Conservation (phyloP, 2,329 filamentous ascomycete species). For the Aspergillus sp. region DNA sequence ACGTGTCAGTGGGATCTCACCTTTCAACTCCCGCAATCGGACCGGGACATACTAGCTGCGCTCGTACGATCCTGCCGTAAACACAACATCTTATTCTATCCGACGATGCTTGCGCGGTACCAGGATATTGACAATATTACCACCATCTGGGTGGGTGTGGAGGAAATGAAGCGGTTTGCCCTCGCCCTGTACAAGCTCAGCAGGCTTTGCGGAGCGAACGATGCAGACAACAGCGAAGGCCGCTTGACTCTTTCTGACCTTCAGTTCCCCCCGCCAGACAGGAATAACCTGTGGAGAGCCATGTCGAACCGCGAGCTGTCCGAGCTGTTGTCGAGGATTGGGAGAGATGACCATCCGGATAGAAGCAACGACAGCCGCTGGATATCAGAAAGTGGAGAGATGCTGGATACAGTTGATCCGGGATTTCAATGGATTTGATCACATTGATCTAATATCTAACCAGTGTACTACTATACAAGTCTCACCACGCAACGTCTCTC, state of each 20-base stretch:
- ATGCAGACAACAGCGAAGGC: not conserved
- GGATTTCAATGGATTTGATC: no score
- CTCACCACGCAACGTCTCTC: no score
- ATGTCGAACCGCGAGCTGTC: slow-evolving; percentile 6
- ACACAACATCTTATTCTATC: slow-evolving; percentile 22
- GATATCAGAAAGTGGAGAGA: not conserved
- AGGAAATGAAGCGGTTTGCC: slow-evolving; percentile 24
- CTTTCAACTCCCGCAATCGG: slow-evolving; percentile 4
- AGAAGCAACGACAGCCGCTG: not conserved
- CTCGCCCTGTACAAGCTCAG: slow-evolving; percentile 22
- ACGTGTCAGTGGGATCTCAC: slow-evolving; percentile 1
- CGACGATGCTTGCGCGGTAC: slow-evolving; percentile 19
- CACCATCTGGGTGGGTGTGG: slow-evolving; percentile 20
- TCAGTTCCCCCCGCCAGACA: slow-evolving; percentile 15
- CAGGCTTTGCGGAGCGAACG: slow-evolving; percentile 1
- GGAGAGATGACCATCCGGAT: not conserved
- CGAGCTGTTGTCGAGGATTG: not conserved
- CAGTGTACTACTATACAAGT: no score
- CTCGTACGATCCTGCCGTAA: slow-evolving; percentile 19
- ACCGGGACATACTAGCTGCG: slow-evolving; percentile 14
- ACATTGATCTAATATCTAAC: no score
- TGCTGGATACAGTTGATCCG: not conserved
- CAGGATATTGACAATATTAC: slow-evolving; percentile 11
- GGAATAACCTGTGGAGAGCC: slow-evolving; percentile 9
- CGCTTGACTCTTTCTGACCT: slow-evolving; percentile 15